These are phyloP conservation scores for Penicillium paneum DNA, from an alignment of 2,329 filamentous ascomycete species.

Conservation along the genomic window DNA sequence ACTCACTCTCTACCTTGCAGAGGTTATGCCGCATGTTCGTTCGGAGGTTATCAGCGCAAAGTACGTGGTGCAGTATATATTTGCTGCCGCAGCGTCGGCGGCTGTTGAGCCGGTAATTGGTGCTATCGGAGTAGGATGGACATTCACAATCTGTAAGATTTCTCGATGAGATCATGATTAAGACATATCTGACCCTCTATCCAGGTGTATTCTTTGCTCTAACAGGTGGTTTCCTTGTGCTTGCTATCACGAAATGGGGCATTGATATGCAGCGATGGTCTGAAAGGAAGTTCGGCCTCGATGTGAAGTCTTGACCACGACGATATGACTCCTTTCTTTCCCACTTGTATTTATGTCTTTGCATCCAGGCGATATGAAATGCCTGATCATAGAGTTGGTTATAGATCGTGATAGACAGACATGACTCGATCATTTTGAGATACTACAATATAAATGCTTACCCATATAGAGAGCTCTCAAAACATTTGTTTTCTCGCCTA, in stretches of 20 bases:
- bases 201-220: conserved; percentile 31
- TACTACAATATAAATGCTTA: neutral
- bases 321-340: neutral
- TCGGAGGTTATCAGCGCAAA: conserved; percentile 76
- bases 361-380: neutral
- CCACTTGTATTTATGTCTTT: conserved; percentile 3
- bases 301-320: conserved; percentile 13
- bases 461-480: neutral
- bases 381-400: neutral
- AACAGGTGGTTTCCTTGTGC: conserved; percentile 27
- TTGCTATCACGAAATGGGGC: conserved; percentile 31
- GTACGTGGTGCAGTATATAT: conserved; percentile 73
- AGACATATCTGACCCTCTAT: conserved; percentile 3
- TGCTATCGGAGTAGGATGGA: conserved; percentile 74
- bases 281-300: conserved; percentile 24
- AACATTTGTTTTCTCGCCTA: too few species aligned
- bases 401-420: conserved; percentile 1
- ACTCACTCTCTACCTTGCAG: conserved; percentile 12
- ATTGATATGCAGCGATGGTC: conserved; percentile 36
- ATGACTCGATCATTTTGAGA: neutral
- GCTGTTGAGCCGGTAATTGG: conserved; percentile 69
- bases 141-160: conserved; percentile 63
- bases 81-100: conserved; percentile 67
- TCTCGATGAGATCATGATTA: conserved; percentile 24
- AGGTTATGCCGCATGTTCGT: conserved; percentile 48